A percentile compares a stretch with the other conserved stretches of the same genome.
Conservation (phyloP, 441 rosid species). For the Omphalea diandra region DNA sequence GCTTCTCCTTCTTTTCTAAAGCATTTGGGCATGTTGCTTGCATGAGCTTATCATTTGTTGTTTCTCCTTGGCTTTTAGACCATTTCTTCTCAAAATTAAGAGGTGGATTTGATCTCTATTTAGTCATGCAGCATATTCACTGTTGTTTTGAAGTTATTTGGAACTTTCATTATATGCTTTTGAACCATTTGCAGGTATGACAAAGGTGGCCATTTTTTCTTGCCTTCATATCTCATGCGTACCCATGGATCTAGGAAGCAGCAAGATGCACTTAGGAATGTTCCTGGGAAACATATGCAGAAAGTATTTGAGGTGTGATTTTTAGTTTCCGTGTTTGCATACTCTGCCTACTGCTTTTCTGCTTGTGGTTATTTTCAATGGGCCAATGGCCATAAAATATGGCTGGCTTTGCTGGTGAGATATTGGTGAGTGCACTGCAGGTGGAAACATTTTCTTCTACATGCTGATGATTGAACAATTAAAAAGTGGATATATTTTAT, state of each 20-base stretch:
- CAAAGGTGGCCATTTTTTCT: slow-evolving; percentile 88
- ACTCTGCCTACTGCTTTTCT: background rate
- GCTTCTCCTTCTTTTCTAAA: no score
- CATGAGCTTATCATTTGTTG: background rate
- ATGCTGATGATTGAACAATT: slow-evolving; percentile 2
- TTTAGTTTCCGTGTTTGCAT: background rate
- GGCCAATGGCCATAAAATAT: background rate
- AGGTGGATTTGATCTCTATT: background rate
- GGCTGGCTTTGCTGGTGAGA: background rate
- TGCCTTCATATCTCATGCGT: slow-evolving; percentile 91
- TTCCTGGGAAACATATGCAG: slow-evolving; percentile 49
- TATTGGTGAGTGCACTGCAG: background rate
- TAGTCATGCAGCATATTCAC: background rate
- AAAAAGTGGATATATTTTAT: background rate
- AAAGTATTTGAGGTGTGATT: slow-evolving; percentile 74
- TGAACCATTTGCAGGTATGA: slow-evolving; percentile 53
- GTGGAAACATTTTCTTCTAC: background rate
- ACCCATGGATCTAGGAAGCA: slow-evolving; percentile 91
- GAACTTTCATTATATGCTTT: slow-evolving; percentile 9
- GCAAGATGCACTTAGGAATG: slow-evolving; percentile 59
- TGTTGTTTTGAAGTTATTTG: background rate
- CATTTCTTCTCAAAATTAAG: background rate
- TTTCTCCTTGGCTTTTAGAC: background rate
- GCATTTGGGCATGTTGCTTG: background rate
- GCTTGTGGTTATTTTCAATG: background rate